Conservation (phyloP, 164 flowering plant genomes). For the Santalum album region DNA sequence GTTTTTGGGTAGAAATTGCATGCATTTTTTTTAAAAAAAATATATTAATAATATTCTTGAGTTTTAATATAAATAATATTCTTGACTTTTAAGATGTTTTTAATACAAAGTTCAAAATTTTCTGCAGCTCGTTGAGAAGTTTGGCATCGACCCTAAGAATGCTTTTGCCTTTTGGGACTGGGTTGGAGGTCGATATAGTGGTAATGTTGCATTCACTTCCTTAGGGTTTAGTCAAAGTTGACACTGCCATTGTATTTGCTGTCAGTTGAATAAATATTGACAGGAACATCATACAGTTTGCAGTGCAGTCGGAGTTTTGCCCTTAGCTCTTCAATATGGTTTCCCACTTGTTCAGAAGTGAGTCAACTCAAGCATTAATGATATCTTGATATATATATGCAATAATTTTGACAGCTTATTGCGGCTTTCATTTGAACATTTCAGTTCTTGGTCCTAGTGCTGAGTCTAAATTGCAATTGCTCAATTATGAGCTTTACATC, state of each 20-base stretch:
- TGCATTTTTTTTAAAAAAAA: too few species aligned
- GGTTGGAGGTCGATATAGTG: constrained; percentile 97
- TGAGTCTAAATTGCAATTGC: too few species aligned
- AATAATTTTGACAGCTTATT: too few species aligned
- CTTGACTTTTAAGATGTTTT: too few species aligned
- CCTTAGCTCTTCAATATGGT: constrained; percentile 93
- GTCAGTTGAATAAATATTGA: background rate
- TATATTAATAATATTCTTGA: too few species aligned
- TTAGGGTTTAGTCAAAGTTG: background rate
- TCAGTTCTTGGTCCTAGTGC: too few species aligned
- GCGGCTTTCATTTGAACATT: too few species aligned
- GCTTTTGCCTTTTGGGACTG: constrained; percentile 98
- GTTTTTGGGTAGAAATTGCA: too few species aligned
- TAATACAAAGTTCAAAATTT: background rate
- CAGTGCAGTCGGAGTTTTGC: constrained; percentile 96
- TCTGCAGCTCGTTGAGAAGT: constrained; percentile 78
- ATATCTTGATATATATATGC: background rate
- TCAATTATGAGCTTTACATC: too few species aligned
- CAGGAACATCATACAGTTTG: constrained; percentile 49
- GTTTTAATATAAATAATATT: too few species aligned
- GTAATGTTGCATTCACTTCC: constrained; percentile 24
- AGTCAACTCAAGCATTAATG: constrained; percentile 11
- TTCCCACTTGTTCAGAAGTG: constrained; percentile 84
- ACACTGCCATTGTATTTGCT: background rate
- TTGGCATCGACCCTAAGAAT: constrained; percentile 92